Percentiles rank a stretch among this genome's conserved stretches.
Evolutionary conservation across 768 basidiomycete species (phyloP).

Genomic region (Mycena floridula): DNA sequence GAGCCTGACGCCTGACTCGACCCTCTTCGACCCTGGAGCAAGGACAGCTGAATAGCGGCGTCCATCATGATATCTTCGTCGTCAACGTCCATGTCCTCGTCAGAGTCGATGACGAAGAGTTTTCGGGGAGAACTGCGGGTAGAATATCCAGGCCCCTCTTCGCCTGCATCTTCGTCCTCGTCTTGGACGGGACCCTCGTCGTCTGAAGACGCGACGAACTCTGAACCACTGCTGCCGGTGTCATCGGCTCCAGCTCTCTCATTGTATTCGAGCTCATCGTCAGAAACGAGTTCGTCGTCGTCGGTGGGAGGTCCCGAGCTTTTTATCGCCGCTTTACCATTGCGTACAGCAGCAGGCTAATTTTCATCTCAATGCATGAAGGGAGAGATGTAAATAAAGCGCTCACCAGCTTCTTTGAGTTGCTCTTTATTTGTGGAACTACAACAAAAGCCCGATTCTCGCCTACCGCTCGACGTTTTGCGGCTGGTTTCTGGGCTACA

Average conservation of each 20-base stretch:
- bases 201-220: conserved; percentile 40
- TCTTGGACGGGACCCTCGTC: conserved; percentile 14
- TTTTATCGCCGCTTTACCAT: too few relatives aligned
- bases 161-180: conserved; percentile 11
- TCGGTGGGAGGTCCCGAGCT: conserved; percentile 22
- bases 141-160: not conserved
- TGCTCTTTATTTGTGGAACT: not conserved
- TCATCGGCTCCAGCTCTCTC: conserved; percentile 41
- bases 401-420: too few relatives aligned
- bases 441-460: not conserved
- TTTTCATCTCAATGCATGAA: too few relatives aligned
- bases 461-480: not conserved
- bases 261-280: conserved; percentile 34
- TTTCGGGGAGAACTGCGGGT: conserved; percentile 12
- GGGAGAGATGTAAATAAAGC: too few relatives aligned
- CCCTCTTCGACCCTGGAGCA: conserved; percentile 27
- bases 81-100: conserved; percentile 27
- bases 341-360: too few relatives aligned
- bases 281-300: conserved; percentile 30
- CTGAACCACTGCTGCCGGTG: conserved; percentile 54
- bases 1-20: conserved; percentile 4
- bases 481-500: not conserved
- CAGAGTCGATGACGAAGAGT: conserved; percentile 10
- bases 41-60: conserved; percentile 51
- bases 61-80: conserved; percentile 46